Evolutionary conservation across 2,329 filamentous ascomycete genomes (phyloP).

Genomic region (Botrytis cinerea): DNA sequence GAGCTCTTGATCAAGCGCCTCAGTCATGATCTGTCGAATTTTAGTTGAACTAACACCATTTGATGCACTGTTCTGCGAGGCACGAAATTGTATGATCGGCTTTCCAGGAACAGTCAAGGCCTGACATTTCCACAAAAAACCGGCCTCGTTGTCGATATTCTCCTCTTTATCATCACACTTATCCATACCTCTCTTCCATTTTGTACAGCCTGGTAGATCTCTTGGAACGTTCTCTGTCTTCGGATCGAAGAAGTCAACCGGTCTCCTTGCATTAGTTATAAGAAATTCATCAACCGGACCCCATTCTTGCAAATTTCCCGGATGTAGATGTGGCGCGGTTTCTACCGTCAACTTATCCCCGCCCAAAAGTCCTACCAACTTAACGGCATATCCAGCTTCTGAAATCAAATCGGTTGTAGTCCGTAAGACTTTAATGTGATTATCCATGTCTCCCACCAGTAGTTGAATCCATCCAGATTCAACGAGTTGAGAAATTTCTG

Average conservation of each 20-base stretch:
- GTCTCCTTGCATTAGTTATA: neutral
- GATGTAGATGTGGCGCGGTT: neutral
- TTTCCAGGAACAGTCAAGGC: neutral
- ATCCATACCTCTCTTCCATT: neutral
- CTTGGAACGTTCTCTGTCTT: neutral
- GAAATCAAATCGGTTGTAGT: neutral
- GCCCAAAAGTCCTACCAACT: slow-evolving; percentile 6
- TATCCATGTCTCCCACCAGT: neutral
- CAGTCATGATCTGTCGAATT: slow-evolving; percentile 7
- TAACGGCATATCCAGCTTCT: neutral
- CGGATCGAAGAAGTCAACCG: neutral
- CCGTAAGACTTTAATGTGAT: neutral
- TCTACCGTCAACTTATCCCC: slow-evolving; percentile 6
- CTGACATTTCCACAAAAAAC: neutral
- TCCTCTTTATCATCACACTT: neutral
- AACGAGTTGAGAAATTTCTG: neutral
- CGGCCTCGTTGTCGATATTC: neutral
- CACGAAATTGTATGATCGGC: neutral
- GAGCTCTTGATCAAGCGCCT: neutral
- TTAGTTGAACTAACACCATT: slow-evolving; percentile 14
- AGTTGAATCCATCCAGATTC: slow-evolving; percentile 10
- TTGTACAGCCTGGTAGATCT: neutral
- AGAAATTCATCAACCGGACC: slow-evolving; percentile 3
- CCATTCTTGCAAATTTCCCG: neutral
- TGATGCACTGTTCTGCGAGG: neutral